Conservation (phyloP, 352 stramenopile genomes). For the Pythium aquatile region DNA sequence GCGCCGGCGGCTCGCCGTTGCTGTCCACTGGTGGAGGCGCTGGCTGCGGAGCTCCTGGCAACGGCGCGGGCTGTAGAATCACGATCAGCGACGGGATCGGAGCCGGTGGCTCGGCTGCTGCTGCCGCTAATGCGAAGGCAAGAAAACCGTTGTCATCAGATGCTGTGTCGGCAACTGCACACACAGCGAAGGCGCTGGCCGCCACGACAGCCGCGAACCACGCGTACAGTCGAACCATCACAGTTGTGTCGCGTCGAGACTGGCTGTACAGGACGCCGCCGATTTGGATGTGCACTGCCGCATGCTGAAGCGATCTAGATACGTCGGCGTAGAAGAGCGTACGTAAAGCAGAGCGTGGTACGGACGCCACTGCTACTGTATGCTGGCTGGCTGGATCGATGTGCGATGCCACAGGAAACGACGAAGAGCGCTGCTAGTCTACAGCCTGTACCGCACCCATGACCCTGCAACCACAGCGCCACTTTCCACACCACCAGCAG, state of each 20-base stretch:
- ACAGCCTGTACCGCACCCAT: neutral
- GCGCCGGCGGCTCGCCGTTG: neutral
- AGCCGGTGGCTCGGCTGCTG: neutral
- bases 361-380: neutral
- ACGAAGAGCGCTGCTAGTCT: neutral
- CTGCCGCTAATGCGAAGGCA: too few species aligned
- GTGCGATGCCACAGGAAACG: conserved; percentile 3
- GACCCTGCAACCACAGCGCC: neutral
- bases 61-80: conserved; percentile 9
- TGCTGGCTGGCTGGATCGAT: neutral
- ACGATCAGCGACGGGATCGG: conserved; percentile 12
- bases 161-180: neutral
- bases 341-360: neutral
- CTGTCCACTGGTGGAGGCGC: neutral
- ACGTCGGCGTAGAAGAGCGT: neutral
- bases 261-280: neutral
- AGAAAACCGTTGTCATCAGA: too few species aligned
- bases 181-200: neutral
- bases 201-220: conserved; percentile 13
- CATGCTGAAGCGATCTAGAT: neutral
- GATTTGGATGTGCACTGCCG: conserved; percentile 2
- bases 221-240: conserved; percentile 17
- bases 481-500: neutral
- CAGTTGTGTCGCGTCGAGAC: neutral
- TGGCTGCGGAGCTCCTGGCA: neutral